Evolutionary conservation across 2,329 filamentous ascomycete genomes (phyloP).

Genomic region (Colletotrichum cuscutae): DNA sequence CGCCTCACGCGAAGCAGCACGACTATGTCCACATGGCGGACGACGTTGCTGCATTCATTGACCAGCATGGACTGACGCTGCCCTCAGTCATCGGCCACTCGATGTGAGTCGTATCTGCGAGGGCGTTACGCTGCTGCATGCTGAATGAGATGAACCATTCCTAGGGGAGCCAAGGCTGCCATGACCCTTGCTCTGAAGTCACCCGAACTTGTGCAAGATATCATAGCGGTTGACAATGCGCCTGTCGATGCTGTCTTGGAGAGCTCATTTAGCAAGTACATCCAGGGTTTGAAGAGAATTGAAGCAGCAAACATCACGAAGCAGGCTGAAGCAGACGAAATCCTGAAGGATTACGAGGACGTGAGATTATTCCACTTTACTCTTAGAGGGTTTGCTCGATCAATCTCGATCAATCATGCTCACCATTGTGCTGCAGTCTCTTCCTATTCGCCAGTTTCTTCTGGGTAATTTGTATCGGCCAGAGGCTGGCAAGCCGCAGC

Average conservation of each 20-base stretch:
- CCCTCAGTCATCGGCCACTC: conserved; percentile 91
- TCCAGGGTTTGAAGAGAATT: conserved; percentile 85
- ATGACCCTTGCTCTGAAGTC: conserved; percentile 85
- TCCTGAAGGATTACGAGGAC: conserved; percentile 79
- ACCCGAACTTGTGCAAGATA: conserved; percentile 73
- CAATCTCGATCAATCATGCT: not conserved
- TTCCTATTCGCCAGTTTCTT: conserved; percentile 89
- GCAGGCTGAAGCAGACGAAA: conserved; percentile 82
- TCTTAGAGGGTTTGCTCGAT: too few relatives aligned
- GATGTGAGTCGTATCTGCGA: conserved; percentile 67
- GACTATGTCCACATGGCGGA: conserved; percentile 85
- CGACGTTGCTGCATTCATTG: conserved; percentile 84
- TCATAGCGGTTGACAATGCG: conserved; percentile 92
- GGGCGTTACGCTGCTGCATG: not conserved
- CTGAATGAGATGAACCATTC: not conserved
- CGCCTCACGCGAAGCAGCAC: conserved; percentile 79
- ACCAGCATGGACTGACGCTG: conserved; percentile 73
- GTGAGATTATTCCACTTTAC: conserved; percentile 50
- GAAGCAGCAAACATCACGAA: conserved; percentile 74
- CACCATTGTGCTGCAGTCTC: conserved; percentile 53
- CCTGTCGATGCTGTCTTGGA: conserved; percentile 83
- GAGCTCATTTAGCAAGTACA: conserved; percentile 81
- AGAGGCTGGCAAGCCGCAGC: conserved; percentile 54
- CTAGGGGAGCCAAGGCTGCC: conserved; percentile 86
- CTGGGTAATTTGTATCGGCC: conserved; percentile 82